Percentiles rank a stretch among this genome's conserved stretches.
Conservation (phyloP, 306 rosid species). For the Quillaja saponaria region DNA sequence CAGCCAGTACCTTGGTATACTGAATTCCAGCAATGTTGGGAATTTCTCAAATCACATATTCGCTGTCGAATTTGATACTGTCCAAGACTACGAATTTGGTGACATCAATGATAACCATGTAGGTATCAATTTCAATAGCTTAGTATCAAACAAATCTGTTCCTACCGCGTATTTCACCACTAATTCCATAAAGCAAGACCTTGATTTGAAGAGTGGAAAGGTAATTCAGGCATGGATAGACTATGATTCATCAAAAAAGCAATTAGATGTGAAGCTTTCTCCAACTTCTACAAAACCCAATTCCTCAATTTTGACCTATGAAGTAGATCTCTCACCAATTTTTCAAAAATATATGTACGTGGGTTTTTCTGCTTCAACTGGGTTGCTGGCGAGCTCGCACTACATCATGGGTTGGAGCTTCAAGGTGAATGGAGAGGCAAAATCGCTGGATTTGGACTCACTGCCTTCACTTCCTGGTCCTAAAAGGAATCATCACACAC, state of each 20-base stretch:
- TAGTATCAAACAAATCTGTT: conserved; percentile 29
- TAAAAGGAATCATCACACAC: neutral
- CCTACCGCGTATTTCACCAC: conserved; percentile 16
- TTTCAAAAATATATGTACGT: conserved; percentile 36
- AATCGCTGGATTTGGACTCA: conserved; percentile 23
- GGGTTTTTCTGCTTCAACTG: conserved; percentile 42
- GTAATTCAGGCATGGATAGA: conserved; percentile 39
- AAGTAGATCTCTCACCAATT: conserved; percentile 32
- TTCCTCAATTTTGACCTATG: conserved; percentile 24
- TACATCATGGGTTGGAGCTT: conserved; percentile 37
- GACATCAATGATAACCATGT: conserved; percentile 45
- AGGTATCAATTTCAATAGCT: conserved; percentile 35
- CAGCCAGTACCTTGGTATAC: conserved; percentile 35
- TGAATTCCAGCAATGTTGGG: conserved; percentile 29
- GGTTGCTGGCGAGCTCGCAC: conserved; percentile 37
- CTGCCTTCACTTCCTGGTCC: conserved; percentile 25
- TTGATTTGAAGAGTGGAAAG: conserved; percentile 25
- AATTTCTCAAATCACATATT: conserved; percentile 34
- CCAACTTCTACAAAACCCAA: conserved; percentile 28
- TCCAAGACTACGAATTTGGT: conserved; percentile 22
- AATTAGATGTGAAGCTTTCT: conserved; percentile 28
- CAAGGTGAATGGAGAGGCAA: conserved; percentile 31
- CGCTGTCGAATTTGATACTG: conserved; percentile 40
- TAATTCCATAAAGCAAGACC: neutral
- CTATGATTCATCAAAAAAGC: conserved; percentile 22